These are phyloP conservation scores for Sabuloglossum arenarium DNA, from an alignment of 495 filamentous ascomycete genomes.

Conservation along the genomic window DNA sequence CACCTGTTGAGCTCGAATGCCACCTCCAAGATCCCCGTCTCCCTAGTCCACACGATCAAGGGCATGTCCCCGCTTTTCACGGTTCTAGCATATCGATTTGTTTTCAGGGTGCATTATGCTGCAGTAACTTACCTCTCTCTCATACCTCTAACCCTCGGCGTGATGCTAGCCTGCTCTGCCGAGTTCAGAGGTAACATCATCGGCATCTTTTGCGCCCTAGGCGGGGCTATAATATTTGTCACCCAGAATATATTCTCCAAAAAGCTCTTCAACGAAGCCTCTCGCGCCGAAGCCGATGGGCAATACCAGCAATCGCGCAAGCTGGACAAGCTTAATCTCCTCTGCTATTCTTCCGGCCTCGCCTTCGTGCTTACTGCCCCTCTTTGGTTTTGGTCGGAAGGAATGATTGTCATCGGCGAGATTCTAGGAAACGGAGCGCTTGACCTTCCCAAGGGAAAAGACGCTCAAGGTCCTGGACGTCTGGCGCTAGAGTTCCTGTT, in stretches of 20 bases:
- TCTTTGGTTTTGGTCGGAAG: conserved; percentile 85
- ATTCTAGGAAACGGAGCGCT: conserved; percentile 46
- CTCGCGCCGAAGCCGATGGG: conserved; percentile 53
- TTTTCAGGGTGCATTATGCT: conserved; percentile 78
- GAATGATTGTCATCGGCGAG: conserved; percentile 49
- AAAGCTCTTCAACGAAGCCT: conserved; percentile 92
- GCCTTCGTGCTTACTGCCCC: conserved; percentile 82
- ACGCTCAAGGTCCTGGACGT: conserved; percentile 52
- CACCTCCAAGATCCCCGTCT: conserved; percentile 85
- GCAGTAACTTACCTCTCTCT: conserved; percentile 80
- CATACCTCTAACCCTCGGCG: conserved; percentile 74
- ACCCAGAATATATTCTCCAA: conserved; percentile 99
- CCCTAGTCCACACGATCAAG: conserved; percentile 96
- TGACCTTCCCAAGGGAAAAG: conserved; percentile 34
- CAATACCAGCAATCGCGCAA: conserved; percentile 35
- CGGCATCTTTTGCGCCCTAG: conserved; percentile 69
- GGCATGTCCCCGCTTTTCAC: conserved; percentile 95
- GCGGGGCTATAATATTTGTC: conserved; percentile 83
- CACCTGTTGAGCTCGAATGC: conserved; percentile 88
- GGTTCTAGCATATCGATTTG: conserved; percentile 73
- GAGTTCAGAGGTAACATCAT: conserved; percentile 72
- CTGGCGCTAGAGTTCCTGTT: conserved; percentile 77
- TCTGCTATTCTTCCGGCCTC: conserved; percentile 86
- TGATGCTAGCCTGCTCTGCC: conserved; percentile 87
- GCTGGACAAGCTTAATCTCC: conserved; percentile 87